Evolutionary conservation across 148 eudicot species (phyloP).

Genomic region (Nepenthes mirabilis): DNA sequence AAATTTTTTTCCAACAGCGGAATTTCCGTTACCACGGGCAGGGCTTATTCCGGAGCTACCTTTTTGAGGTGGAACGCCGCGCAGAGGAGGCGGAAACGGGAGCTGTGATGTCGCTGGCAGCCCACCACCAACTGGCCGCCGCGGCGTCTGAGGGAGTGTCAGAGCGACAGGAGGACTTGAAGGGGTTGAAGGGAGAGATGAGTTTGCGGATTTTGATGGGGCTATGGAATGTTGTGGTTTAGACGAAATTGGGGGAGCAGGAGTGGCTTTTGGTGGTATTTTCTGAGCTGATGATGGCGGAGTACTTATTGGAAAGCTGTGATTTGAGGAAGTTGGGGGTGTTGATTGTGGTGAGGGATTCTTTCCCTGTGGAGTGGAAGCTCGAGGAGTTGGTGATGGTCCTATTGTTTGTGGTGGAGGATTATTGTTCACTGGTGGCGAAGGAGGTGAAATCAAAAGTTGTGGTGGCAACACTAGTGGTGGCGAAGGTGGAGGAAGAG

Average conservation of each 20-base stretch:
- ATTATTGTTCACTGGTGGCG: constrained; percentile 1
- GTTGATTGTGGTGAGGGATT: constrained; percentile 7
- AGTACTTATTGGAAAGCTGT: constrained; percentile 3
- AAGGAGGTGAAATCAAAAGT: constrained; percentile 7
- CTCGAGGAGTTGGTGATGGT: constrained; percentile 4
- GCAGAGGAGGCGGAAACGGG: background rate
- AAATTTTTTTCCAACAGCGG: too few relatives aligned
- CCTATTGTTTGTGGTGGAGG: constrained; percentile 5
- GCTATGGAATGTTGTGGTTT: background rate
- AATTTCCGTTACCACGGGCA: background rate
- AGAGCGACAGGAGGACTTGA: constrained; percentile 11
- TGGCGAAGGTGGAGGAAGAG: background rate
- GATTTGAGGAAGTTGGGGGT: constrained; percentile 16
- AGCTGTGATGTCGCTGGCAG: background rate
- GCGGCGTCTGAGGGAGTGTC: constrained; percentile 10
- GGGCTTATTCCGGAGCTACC: background rate
- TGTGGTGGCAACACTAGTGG: constrained; percentile 3
- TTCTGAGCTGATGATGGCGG: constrained; percentile 3
- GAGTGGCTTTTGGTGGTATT: constrained; percentile 7
- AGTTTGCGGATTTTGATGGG: background rate
- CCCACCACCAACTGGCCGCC: constrained; percentile 2
- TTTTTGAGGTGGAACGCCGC: background rate
- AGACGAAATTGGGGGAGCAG: background rate
- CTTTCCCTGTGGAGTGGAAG: background rate
- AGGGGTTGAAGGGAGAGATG: constrained; percentile 7